Conservation (phyloP, 371 early-diverging fungal species). For the Catenaria anguillulae region DNA sequence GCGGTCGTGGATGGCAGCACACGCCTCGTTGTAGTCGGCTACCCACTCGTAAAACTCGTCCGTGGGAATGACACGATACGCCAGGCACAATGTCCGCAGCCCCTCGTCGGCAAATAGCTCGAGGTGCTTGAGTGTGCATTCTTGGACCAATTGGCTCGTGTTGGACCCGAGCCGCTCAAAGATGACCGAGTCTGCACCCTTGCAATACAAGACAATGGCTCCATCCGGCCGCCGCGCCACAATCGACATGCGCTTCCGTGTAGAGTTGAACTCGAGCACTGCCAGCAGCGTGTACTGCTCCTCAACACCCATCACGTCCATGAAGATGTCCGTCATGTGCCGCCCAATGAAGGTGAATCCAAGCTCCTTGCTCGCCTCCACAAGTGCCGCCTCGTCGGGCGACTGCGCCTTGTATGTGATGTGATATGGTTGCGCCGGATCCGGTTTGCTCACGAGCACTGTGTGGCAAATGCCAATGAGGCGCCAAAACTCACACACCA, state of each 20-base stretch:
- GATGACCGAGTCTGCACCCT: slow-evolving; percentile 97
- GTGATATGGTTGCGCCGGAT: slow-evolving; percentile 30
- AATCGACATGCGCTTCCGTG: slow-evolving; percentile 92
- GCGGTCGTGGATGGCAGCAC: slow-evolving; percentile 75
- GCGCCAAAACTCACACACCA: neutral
- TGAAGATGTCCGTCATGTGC: slow-evolving; percentile 30
- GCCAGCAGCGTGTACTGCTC: slow-evolving; percentile 66
- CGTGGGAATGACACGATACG: slow-evolving; percentile 74
- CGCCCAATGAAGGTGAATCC: slow-evolving; percentile 40
- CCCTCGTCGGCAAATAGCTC: slow-evolving; percentile 76
- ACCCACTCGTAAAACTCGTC: slow-evolving; percentile 76
- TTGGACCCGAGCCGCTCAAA: slow-evolving; percentile 69
- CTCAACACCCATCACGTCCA: slow-evolving; percentile 57
- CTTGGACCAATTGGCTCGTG: slow-evolving; percentile 12
- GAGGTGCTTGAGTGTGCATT: slow-evolving; percentile 5
- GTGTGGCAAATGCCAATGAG: slow-evolving; percentile 86
- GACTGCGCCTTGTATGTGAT: slow-evolving; percentile 74
- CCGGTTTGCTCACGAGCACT: slow-evolving; percentile 77
- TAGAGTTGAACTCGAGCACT: slow-evolving; percentile 91
- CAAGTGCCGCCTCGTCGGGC: slow-evolving; percentile 80
- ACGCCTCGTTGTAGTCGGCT: slow-evolving; percentile 64
- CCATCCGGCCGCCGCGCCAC: slow-evolving; percentile 70
- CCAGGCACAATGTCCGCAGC: slow-evolving; percentile 82
- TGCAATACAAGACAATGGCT: slow-evolving; percentile 77
- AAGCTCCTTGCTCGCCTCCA: slow-evolving; percentile 52